A percentile compares a stretch with the other conserved stretches of the same genome.
phyloP scores from a whole-genome alignment of 2,329 filamentous ascomycete species.

The Herpotrichia juniperi region DNA sequence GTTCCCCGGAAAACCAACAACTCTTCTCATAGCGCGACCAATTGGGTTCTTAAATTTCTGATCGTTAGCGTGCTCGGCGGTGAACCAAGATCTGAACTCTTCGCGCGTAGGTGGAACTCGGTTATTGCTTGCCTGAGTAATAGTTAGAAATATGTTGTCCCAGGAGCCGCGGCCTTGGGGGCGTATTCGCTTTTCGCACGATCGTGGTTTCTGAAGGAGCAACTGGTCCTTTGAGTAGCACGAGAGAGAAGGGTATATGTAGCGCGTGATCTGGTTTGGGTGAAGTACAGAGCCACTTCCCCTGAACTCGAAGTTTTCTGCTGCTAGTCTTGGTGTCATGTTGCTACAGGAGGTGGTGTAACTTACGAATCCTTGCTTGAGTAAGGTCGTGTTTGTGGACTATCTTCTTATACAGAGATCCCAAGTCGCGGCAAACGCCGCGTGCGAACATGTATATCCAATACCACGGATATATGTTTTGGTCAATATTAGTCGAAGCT shows the following conservation, averaged over 20 bases:
- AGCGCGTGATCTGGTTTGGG: constrained; percentile 23
- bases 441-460: too few relatives aligned
- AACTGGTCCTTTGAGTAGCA: constrained; percentile 7
- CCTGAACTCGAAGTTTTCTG: constrained; percentile 15
- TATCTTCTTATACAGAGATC: too few relatives aligned
- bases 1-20: constrained; percentile 16
- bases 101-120: background rate
- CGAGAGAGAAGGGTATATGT: constrained; percentile 18
- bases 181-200: constrained; percentile 8
- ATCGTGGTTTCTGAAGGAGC: constrained; percentile 11
- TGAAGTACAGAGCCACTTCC: constrained; percentile 15
- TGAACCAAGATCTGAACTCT: constrained; percentile 6
- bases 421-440: too few relatives aligned
- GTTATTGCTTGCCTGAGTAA: constrained; percentile 4
- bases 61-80: constrained; percentile 8
- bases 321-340: background rate
- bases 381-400: too few relatives aligned
- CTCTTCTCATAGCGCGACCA: constrained; percentile 19
- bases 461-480: too few relatives aligned
- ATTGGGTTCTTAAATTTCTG: constrained; percentile 13
- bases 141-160: constrained; percentile 16
- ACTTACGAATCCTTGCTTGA: background rate
- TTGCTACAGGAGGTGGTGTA: background rate
- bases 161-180: constrained; percentile 14
- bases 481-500: too few relatives aligned